Percentiles rank a stretch among this genome's conserved stretches.
Evolutionary conservation across 768 basidiomycete genomes (phyloP).

Genomic region (Suillus fuscotomentosus): DNA sequence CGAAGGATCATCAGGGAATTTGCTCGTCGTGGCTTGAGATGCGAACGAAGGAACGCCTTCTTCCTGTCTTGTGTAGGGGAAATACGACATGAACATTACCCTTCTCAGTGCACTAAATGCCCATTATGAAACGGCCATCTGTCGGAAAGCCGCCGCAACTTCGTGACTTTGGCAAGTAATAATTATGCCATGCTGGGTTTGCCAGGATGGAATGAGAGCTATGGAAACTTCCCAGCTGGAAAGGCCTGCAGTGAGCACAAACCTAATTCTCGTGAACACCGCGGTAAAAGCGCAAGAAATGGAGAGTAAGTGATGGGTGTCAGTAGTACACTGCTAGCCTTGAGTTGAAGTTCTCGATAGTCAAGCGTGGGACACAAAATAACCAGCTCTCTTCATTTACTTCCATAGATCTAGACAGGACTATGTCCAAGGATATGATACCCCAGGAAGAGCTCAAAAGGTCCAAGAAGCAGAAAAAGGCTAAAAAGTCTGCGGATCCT

Average conservation of each 20-base stretch:
- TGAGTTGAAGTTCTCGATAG: not conserved
- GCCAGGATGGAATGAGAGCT: not conserved
- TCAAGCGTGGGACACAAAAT: not conserved
- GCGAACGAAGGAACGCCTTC: not conserved
- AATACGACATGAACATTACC: not conserved
- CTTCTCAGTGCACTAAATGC: not conserved
- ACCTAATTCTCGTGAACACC: not conserved
- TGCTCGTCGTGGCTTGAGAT: no score
- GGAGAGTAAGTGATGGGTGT: not conserved
- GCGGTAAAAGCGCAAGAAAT: not conserved
- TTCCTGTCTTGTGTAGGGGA: not conserved
- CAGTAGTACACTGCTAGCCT: not conserved
- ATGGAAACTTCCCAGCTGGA: not conserved
- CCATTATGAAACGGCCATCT: not conserved
- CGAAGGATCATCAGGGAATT: not conserved
- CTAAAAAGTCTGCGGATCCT: slow-evolving; percentile 10
- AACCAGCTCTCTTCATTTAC: not conserved
- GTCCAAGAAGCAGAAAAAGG: slow-evolving; percentile 26
- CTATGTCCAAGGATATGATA: slow-evolving; percentile 10
- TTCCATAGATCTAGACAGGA: slow-evolving; percentile 2
- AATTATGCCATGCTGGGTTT: not conserved
- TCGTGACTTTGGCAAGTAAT: not conserved
- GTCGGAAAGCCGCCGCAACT: not conserved
- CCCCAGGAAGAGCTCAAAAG: slow-evolving; percentile 16
- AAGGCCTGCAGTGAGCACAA: not conserved